Evolutionary conservation across 2,329 filamentous ascomycete species (phyloP).

Genomic region (Aureobasidium sp.): DNA sequence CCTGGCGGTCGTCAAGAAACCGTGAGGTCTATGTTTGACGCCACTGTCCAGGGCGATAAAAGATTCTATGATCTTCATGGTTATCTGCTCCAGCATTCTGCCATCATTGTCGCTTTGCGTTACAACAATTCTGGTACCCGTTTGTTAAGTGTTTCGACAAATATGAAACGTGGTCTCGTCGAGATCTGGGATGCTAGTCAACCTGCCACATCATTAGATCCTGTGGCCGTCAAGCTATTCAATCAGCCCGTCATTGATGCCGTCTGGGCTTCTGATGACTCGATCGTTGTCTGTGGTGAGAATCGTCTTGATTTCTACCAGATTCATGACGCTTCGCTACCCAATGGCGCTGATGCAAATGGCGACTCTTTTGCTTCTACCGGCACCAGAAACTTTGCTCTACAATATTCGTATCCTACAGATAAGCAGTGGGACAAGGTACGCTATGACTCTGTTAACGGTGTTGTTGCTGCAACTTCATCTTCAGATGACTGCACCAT

Average conservation of each 20-base stretch:
- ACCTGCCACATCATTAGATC: conserved; percentile 22
- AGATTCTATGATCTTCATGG: conserved; percentile 15
- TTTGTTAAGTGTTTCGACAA: conserved; percentile 25
- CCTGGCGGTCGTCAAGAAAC: conserved; percentile 18
- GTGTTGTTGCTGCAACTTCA: conserved; percentile 31
- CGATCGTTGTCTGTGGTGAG: conserved; percentile 39
- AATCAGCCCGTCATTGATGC: conserved; percentile 37
- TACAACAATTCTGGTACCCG: conserved; percentile 27
- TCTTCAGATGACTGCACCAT: conserved; percentile 25
- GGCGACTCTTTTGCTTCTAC: conserved; percentile 5
- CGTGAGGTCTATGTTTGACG: conserved; percentile 24
- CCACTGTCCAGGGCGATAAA: conserved; percentile 6
- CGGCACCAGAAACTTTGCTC: conserved; percentile 20
- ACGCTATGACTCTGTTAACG: conserved; percentile 29
- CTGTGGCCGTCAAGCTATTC: conserved; percentile 35
- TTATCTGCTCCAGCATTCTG: conserved; percentile 23
- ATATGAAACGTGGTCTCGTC: conserved; percentile 25
- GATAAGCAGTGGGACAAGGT: conserved; percentile 25
- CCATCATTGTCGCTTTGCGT: conserved; percentile 24
- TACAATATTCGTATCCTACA: conserved; percentile 23
- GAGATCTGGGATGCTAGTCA: conserved; percentile 24
- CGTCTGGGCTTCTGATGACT: conserved; percentile 36
- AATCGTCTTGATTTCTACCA: conserved; percentile 34
- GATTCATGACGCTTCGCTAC: conserved; percentile 19
- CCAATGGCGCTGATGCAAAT: conserved; percentile 17